phyloP scores from a whole-genome alignment of 1,139 yeast genomes.

The Pichia sp. region DNA sequence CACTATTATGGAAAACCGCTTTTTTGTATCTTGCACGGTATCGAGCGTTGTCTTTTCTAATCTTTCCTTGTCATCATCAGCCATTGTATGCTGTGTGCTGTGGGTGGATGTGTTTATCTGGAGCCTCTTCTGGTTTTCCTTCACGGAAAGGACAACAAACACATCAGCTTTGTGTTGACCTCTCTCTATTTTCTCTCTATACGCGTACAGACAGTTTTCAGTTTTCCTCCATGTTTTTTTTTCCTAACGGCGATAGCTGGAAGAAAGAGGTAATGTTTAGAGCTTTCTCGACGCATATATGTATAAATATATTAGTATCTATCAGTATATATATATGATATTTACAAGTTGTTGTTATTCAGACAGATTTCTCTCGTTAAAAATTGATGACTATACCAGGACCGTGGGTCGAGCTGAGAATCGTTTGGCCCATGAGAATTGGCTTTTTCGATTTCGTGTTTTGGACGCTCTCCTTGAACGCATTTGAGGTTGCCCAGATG shows the following conservation, averaged over 20 bases:
- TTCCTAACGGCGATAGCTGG: background rate
- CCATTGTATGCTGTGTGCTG: background rate
- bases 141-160: background rate
- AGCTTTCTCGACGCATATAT: background rate
- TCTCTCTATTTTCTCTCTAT: background rate
- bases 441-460: constrained; percentile 61
- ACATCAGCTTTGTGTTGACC: background rate
- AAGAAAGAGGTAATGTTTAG: no score
- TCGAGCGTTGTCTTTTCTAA: background rate
- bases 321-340: background rate
- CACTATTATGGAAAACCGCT: constrained; percentile 21
- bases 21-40: constrained; percentile 1
- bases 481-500: constrained; percentile 63
- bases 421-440: constrained; percentile 65
- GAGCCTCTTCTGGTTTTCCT: background rate
- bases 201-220: background rate
- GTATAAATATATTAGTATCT: background rate
- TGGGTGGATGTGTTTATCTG: background rate
- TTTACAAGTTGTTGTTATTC: background rate
- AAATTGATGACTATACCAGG: constrained; percentile 76
- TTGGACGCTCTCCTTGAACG: constrained; percentile 56
- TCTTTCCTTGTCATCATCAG: background rate
- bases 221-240: background rate
- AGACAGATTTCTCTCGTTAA: constrained; percentile 15
- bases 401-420: constrained; percentile 68